phyloP scores from a whole-genome alignment of 1,139 yeast genomes.

The Kodamaea derodonti region DNA sequence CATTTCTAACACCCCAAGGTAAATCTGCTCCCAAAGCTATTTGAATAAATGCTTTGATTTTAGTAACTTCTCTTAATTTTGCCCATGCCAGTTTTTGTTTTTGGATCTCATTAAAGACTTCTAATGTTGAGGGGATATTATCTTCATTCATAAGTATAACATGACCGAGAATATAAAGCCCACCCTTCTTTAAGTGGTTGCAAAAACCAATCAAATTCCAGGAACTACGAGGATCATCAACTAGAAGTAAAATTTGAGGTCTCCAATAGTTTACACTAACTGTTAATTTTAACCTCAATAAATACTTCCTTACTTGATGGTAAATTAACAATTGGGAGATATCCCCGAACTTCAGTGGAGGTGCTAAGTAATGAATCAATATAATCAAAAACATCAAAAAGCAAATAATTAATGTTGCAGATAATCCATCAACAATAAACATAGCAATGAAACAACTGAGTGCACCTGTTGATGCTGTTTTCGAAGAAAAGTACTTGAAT shows the following conservation, averaged over 20 bases:
- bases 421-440: slow-evolving; percentile 90
- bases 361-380: slow-evolving; percentile 82
- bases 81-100: slow-evolving; percentile 80
- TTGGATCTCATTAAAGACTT: slow-evolving; percentile 57
- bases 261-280: slow-evolving; percentile 95
- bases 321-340: slow-evolving; percentile 91
- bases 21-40: slow-evolving; percentile 82
- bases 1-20: slow-evolving; percentile 95
- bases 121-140: slow-evolving; percentile 10
- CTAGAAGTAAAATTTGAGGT: slow-evolving; percentile 83
- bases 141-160: slow-evolving; percentile 62
- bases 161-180: slow-evolving; percentile 87
- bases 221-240: slow-evolving; percentile 85
- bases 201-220: slow-evolving; percentile 95
- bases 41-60: slow-evolving; percentile 90
- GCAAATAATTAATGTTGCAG: slow-evolving; percentile 73
- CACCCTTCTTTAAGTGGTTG: slow-evolving; percentile 91
- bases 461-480: slow-evolving; percentile 79
- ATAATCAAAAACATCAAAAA: slow-evolving; percentile 64
- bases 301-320: slow-evolving; percentile 91
- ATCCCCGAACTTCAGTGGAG: slow-evolving; percentile 97
- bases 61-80: slow-evolving; percentile 69
- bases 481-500: slow-evolving; percentile 76
- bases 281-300: slow-evolving; percentile 76
- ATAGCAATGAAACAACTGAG: slow-evolving; percentile 70